Conservation (phyloP, 2,329 filamentous ascomycete genomes). For the Claviceps quebecensis region DNA sequence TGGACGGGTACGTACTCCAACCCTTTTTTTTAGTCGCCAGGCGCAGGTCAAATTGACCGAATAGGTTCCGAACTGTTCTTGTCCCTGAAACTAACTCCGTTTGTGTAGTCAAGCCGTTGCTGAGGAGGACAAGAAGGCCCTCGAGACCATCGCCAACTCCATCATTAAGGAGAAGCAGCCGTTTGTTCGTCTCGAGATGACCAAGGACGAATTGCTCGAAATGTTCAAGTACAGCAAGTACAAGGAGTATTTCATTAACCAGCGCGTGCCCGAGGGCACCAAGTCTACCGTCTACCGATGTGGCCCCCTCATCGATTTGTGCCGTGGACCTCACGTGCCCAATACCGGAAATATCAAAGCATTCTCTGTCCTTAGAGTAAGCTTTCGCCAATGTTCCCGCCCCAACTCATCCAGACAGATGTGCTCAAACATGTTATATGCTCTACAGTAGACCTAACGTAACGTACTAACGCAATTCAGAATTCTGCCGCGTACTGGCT, state of each 20-base stretch:
- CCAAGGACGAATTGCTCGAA: constrained; percentile 81
- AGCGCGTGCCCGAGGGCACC: constrained; percentile 60
- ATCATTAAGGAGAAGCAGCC: constrained; percentile 95
- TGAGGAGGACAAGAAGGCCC: constrained; percentile 68
- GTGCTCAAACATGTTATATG: neutral
- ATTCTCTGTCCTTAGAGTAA: constrained; percentile 75
- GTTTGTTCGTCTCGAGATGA: constrained; percentile 78
- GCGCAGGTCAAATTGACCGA: neutral
- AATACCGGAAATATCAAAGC: constrained; percentile 86
- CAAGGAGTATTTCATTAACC: constrained; percentile 88
- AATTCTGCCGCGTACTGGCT: constrained; percentile 66
- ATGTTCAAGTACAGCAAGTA: constrained; percentile 98
- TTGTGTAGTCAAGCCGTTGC: constrained; percentile 54
- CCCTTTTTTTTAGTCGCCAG: neutral
- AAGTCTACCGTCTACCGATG: constrained; percentile 90
- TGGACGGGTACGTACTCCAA: constrained; percentile 20
- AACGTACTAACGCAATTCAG: constrained; percentile 32
- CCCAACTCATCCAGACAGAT: neutral
- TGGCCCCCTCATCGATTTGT: constrained; percentile 87
- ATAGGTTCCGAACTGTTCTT: too few species aligned
- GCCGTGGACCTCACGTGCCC: constrained; percentile 86
- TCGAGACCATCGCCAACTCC: constrained; percentile 66
- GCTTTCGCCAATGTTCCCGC: neutral
- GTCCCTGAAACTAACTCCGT: constrained; percentile 4
- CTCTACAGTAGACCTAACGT: constrained; percentile 10